Percentiles rank a stretch among this genome's conserved stretches.
phyloP scores from a whole-genome alignment of 106 monocot species.

The Apostasia shenzhenica region DNA sequence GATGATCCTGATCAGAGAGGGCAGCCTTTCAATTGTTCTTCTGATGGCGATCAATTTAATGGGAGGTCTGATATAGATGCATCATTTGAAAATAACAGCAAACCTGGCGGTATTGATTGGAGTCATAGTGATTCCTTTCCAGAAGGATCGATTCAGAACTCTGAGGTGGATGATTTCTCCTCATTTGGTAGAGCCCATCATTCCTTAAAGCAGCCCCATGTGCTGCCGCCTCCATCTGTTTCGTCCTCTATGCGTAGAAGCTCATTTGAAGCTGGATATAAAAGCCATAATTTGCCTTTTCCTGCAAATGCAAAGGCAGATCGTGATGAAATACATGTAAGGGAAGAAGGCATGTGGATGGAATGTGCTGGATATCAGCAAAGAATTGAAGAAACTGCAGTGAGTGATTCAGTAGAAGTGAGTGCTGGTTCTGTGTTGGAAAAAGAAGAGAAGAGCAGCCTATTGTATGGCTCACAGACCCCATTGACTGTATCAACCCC shows the following conservation, averaged over 20 bases:
- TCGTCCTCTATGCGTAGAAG: slow-evolving; percentile 37
- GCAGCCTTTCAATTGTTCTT: slow-evolving; percentile 36
- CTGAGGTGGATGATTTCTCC: slow-evolving; percentile 46
- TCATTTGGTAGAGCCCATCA: slow-evolving; percentile 56
- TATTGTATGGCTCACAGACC: slow-evolving; percentile 59
- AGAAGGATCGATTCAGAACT: slow-evolving; percentile 42
- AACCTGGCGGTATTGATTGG: slow-evolving; percentile 41
- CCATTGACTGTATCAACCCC: slow-evolving; percentile 85
- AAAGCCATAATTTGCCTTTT: slow-evolving; percentile 21
- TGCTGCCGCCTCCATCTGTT: slow-evolving; percentile 74
- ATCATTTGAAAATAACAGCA: slow-evolving; percentile 53
- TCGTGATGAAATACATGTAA: slow-evolving; percentile 13
- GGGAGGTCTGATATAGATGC: slow-evolving; percentile 37
- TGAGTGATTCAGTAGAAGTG: slow-evolving; percentile 14
- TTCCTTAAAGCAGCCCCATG: slow-evolving; percentile 73
- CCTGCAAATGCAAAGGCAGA: slow-evolving; percentile 19
- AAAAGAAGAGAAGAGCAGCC: slow-evolving; percentile 42
- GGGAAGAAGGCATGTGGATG: slow-evolving; percentile 20
- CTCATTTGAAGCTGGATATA: slow-evolving; percentile 24
- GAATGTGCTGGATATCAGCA: slow-evolving; percentile 33
- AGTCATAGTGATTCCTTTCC: slow-evolving; percentile 27
- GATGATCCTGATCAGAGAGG: slow-evolving; percentile 29
- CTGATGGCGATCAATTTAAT: slow-evolving; percentile 29
- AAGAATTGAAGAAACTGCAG: slow-evolving; percentile 19
- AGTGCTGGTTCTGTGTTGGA: slow-evolving; percentile 18